Base-by-base conservation (phyloP, 2,329 filamentous ascomycete species). In the Tolypocladium tropicale region DNA sequence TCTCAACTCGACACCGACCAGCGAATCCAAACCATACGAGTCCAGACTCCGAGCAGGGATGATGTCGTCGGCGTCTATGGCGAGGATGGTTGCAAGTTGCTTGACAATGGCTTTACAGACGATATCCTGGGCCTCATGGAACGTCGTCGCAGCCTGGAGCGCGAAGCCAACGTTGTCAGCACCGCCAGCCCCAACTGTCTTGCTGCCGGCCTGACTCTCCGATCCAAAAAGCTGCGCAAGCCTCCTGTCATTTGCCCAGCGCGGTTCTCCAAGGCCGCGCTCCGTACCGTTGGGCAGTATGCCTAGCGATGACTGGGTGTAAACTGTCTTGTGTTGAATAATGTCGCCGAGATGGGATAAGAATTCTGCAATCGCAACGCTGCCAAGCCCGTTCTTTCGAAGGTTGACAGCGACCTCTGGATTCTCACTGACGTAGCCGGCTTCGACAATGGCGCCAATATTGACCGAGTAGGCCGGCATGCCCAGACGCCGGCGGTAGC, bases 1-100 rank as follows among this genome's bases (percentile, higher is more conserved):
- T 46, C 65, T 59, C 33, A 70, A 53, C 60, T 70, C 68, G 3
- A 67, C 63, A 1, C 63, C 67, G 10, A 69, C 64, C 14, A 70
- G 62, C 21, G 67, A 68, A 59, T 69, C 68, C 7, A 69, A 58
- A 1, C 67, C 67, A 52, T 67, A 68, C 2, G 55, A 39, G 32
- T 58, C 55, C 54, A 56, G 60, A 55, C 28, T 64, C 54, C 21
- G 61, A 50, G 43, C 59, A 14, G 60, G 55, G 52, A 63, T 60
- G 12, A 70, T 59, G n/a, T 66, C 63, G 6, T 60, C 58, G 6
- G 58, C 59, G 4, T 63, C 53, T n/a, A 64, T 61, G 34, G 59
- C 62, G 46, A 69, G 61, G 33, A 66, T 59, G 30, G 63, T 64
- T 6, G 60, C 59, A 14, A 70, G 57, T 53, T 61, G 58, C 28